Evolutionary conservation across 495 filamentous ascomycete species (phyloP), one percentile per base, ranked within the genome.

Genomic region (Xylaria scruposa): DNA sequence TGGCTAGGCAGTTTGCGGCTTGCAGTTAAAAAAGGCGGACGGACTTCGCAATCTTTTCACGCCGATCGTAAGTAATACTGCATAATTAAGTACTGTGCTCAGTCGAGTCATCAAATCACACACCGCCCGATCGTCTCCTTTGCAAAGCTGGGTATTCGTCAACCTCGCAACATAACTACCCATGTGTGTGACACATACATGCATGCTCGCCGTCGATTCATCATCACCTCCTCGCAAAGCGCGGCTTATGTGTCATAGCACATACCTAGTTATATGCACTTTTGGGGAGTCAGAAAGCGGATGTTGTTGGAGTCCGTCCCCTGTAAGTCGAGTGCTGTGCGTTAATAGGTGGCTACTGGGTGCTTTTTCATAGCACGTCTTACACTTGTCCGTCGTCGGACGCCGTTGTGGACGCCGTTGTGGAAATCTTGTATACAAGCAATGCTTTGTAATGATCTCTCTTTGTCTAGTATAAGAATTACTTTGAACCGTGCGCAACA

Each of bases 261-360:
- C 62, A 8, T n/a, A 4, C 26, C n/a, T n/a, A 31, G 29, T 31
- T 31, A 31, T 31, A 31, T 31, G 29, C 29, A 31, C 29, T 31
- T 65, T 29, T 33, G 1, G 17, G 12, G 47, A 33, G 31, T 67
- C 47, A 67, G 51, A 26, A 56, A 31, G 53, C 53, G 53, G 53
- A 13, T 4, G 13, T 56, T 3, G 29, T 63, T 17, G 29, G 29
- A 66, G 21, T 21, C 62, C 33, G 62, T 47, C 62, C 44, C 42
- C 51, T 68, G 65, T 29, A 67, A 51, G 49, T 67, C n/a, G n/a
- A 9, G 31, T 67, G 63, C 63, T 9, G 47, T 38, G 15, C 51
- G 29, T 56, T 29, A 29, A 21, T 53, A 3, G 42, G 53, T 67
- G 26, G 63, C 31, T 9, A 67, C 17, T 47, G 15, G 33, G 5